Conservation (phyloP, 1,139 yeast genomes). For the Hansenula lynferdii region DNA sequence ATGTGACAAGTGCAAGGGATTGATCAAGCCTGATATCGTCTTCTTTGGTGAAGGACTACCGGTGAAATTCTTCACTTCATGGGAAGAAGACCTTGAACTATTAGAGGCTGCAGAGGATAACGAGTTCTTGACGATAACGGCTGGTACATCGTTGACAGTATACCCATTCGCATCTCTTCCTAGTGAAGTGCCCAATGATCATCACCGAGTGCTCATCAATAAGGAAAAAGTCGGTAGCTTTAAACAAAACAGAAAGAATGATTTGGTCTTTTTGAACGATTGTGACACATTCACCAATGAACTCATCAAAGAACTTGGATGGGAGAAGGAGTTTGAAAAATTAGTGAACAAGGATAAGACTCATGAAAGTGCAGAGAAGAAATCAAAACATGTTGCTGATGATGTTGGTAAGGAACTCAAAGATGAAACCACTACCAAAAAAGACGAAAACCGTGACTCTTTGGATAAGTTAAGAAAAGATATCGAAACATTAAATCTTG, state of each 20-base stretch:
- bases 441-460: background rate
- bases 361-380: slow-evolving; percentile 5
- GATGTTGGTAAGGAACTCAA: slow-evolving; percentile 4
- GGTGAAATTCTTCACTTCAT: slow-evolving; percentile 52
- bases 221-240: slow-evolving; percentile 76
- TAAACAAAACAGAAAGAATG: slow-evolving; percentile 45
- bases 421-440: too few species aligned
- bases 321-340: slow-evolving; percentile 49
- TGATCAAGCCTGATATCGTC: slow-evolving; percentile 88
- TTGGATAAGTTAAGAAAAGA: background rate
- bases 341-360: slow-evolving; percentile 16
- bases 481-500: background rate
- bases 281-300: slow-evolving; percentile 60
- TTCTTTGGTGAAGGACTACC: slow-evolving; percentile 92
- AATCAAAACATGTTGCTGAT: slow-evolving; percentile 3
- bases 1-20: slow-evolving; percentile 55
- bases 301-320: slow-evolving; percentile 54
- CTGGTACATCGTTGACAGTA: slow-evolving; percentile 89
- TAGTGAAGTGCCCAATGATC: slow-evolving; percentile 43
- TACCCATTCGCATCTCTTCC: slow-evolving; percentile 88
- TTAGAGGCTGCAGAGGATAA: slow-evolving; percentile 23
- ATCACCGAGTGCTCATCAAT: slow-evolving; percentile 66
- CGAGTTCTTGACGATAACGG: slow-evolving; percentile 77
- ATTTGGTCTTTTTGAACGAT: slow-evolving; percentile 52
- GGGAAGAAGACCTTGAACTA: slow-evolving; percentile 53